These are phyloP conservation scores for Ambrosiella xylebori DNA, from an alignment of 2,329 filamentous ascomycete genomes.

Conservation along the genomic window DNA sequence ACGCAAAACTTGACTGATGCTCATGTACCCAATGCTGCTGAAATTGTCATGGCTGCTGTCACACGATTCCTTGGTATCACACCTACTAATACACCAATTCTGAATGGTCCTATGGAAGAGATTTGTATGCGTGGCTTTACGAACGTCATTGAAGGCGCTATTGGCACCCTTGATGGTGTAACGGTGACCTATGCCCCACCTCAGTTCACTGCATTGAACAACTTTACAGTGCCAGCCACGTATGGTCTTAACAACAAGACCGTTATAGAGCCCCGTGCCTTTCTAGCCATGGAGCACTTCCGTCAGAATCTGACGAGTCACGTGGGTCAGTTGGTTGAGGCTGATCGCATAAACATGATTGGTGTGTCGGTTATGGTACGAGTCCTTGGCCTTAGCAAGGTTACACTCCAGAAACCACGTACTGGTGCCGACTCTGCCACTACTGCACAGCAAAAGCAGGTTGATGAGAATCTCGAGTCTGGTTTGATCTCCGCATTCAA, in stretches of 20 bases:
- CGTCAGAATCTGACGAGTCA: slow-evolving; percentile 28
- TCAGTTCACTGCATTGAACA: slow-evolving; percentile 15
- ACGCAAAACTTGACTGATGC: slow-evolving; percentile 28
- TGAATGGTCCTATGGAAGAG: slow-evolving; percentile 30
- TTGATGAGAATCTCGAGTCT: slow-evolving; percentile 25
- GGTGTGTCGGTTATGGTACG: slow-evolving; percentile 34
- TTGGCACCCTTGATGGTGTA: slow-evolving; percentile 20
- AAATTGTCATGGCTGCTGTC: slow-evolving; percentile 34
- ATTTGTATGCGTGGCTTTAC: slow-evolving; percentile 28
- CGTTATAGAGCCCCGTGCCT: slow-evolving; percentile 24
- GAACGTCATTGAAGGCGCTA: slow-evolving; percentile 28
- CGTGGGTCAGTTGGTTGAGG: slow-evolving; percentile 24
- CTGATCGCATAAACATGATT: slow-evolving; percentile 27
- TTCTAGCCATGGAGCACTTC: slow-evolving; percentile 27
- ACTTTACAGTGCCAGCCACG: slow-evolving; percentile 9
- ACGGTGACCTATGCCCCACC: slow-evolving; percentile 16
- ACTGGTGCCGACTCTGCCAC: slow-evolving; percentile 19
- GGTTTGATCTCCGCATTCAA: slow-evolving; percentile 26
- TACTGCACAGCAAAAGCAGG: slow-evolving; percentile 15
- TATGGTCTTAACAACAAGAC: slow-evolving; percentile 17
- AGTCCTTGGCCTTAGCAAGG: slow-evolving; percentile 29
- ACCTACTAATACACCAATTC: slow-evolving; percentile 21
- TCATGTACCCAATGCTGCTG: slow-evolving; percentile 26
- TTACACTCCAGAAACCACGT: slow-evolving; percentile 24
- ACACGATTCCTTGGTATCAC: slow-evolving; percentile 34